phyloP scores from a whole-genome alignment of 2,329 filamentous ascomycete genomes.

The Xylaria sp. region DNA sequence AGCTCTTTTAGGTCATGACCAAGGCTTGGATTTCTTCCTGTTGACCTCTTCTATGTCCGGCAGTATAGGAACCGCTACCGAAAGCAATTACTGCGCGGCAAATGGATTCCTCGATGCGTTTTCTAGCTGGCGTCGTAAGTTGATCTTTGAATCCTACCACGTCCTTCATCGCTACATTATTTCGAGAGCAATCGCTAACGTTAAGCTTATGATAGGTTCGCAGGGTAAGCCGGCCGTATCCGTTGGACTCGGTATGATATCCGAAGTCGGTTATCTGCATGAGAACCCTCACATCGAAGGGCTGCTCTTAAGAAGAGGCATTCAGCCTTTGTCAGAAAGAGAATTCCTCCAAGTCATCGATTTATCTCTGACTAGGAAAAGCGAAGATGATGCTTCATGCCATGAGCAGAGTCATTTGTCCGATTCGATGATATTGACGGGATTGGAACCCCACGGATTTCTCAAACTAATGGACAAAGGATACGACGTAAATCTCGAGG shows the following conservation, averaged over 20 bases:
- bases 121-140: not conserved
- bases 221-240: constrained; percentile 42
- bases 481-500: not conserved
- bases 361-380: not conserved
- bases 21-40: constrained; percentile 49
- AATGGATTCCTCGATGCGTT: constrained; percentile 52
- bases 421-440: not conserved
- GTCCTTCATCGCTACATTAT: not conserved
- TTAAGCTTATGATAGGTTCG: not conserved
- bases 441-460: not conserved
- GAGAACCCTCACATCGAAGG: constrained; percentile 45
- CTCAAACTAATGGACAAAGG: not conserved
- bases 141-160: not conserved
- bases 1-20: constrained; percentile 33
- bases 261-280: constrained; percentile 49
- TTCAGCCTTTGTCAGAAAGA: constrained; percentile 39
- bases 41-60: constrained; percentile 45
- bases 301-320: constrained; percentile 35
- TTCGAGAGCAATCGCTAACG: not conserved
- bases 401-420: not conserved
- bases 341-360: constrained; percentile 39
- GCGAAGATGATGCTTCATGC: not conserved
- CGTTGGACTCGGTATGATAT: constrained; percentile 49
- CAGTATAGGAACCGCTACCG: constrained; percentile 44
- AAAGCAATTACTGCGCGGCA: constrained; percentile 52